Base-by-base conservation (phyloP, 2,329 filamentous ascomycete genomes). In the Beauveria brongniartii region DNA sequence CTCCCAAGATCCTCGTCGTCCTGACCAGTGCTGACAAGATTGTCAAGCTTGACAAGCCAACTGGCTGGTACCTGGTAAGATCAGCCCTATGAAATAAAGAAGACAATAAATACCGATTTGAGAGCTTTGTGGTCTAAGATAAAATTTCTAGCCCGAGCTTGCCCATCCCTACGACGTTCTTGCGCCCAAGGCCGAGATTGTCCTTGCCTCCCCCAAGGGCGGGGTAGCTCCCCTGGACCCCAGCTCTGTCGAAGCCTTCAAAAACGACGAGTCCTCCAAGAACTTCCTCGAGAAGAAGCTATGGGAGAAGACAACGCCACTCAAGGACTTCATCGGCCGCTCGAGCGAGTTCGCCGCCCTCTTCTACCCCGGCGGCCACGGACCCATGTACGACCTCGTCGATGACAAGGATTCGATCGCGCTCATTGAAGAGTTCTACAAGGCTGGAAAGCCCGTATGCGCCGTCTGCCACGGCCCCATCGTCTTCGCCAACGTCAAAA, bases 391-490 rank as follows among this genome's bases (percentile, higher is more conserved):
- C 72, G 87, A 90, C 69, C 82, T 90, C 20, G 80, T 80, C 59
- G 74, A 75, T 61, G 81, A 87, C 68, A 64, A 74, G 22, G 75
- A 77, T n/a, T 85, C 82, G 28, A 81, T 84, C 65, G 74, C 79
- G 63, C 73, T 90, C 41, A 83, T 87, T 67, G 74, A 77, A 63
- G 84, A 88, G 70, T 89, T 90, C 70, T 81, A 79, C 67, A 74
- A 76, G 44, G 77, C 79, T 3, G 82, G 80, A 64, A 89, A 89
- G 77, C 77, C 84, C 59, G 80, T 90, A 16, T 76, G 83, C 0
- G 84, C 87, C 3, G 85, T 90, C 51, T 90, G 87, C 76, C 87
- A 90, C 73, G 87, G 85, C 6, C 84, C 87, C 2, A 82, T 82
- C 3, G 87, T 81, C 14, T 76, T 90, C 18, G 77, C 80, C 54